Base-by-base conservation (phyloP, 78 protist species). In the Isochrysis galbana region DNA sequence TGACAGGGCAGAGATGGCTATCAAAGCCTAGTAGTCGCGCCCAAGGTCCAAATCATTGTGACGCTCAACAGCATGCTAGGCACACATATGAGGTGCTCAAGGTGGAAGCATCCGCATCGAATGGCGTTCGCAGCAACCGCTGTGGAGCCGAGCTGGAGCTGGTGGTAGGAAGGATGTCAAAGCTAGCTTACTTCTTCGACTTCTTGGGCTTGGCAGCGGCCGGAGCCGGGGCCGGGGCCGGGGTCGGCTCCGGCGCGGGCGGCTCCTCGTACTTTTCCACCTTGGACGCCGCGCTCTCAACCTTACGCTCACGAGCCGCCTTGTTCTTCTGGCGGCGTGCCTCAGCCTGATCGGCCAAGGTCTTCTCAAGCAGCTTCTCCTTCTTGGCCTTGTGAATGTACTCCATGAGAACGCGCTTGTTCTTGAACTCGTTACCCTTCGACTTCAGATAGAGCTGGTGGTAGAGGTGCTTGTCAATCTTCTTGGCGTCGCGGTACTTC, bases 351-450 rank as follows among this genome's bases (percentile, higher is more conserved):
- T 97, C 98, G 45, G 91, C 47, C 91, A 97, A 94, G 36, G 90
- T 67, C 94, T 95, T 96, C 91, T 87, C 96, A 78, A 98, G 96
- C 89, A 94, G 88, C 91, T 87, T 82, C 93, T 98, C 98, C 61
- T 97, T 97, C 98, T 97, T 95, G 74, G 93, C 93, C 94, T 91
- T 96, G 97, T 95, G 96, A 96, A 99, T 98, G 97, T 95, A 97
- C 70, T 94, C 93, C 94, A 98, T 95, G 48, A 99, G 96, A 44
- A 96, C 98, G 51, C 99, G 97, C 97, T 98, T 98, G 99, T 98
- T 98, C 98, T 97, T 97, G 99, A 98, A 99, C 77, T 91, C 97
- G 98, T 98, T 98, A 96, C 99, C 99, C 98, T 98, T 98, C 92
- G 94, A 51, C 95, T 97, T 96, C 92, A 97, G 77, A 97, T 99